Evolutionary conservation across 331 rosid species (phyloP), one percentile per base, ranked within the genome.

Genomic region (Acacia pycnantha): DNA sequence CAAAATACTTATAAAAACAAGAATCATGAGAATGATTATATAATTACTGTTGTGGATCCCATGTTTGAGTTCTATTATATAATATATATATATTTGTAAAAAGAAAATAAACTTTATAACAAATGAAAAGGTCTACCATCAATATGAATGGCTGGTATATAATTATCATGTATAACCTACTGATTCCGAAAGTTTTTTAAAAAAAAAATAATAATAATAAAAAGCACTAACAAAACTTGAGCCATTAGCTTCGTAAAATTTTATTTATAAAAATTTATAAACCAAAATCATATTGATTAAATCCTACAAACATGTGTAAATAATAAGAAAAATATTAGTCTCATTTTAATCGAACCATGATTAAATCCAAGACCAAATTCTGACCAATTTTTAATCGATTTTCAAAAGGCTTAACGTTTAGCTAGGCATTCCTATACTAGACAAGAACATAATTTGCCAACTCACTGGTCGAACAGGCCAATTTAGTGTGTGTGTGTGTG

Each of bases 11-110:
- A 35, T 64, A 33, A 18, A 19, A 47, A 48, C 11, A 8, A 16
- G n/a, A 27, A 73, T 73, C 62, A 73, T 73, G 62, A 27, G 62
- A 73, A 44, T 73, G 62, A 29, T 54, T 47, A 59, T 12, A 59
- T 26, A 72, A 18, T 51, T 46, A 12, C 33, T 12, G 14, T 24
- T 71, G 33, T 26, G 59, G 8, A 26, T 24, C 44, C 27, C 43
- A 47, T 72, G 77, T 73, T 73, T 18, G 10, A 16, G 77, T 41
- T n/a, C 6, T 19, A 67, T 35, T 19, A 6, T 66, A n/a, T n/a
- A n/a, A n/a, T n/a, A n/a, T n/a, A n/a, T n/a, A 35, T 66, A 19
- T 58, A 18, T 67, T 64, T 64, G 15, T 4, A 2, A 14, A 5
- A 66, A 37, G 0, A 37, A 19, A 19, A 18, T 19, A 11, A 18